Evolutionary conservation across 2,329 filamentous ascomycete species (phyloP), one percentile per base, ranked within the genome.

Genomic region (Metarhizium album): DNA sequence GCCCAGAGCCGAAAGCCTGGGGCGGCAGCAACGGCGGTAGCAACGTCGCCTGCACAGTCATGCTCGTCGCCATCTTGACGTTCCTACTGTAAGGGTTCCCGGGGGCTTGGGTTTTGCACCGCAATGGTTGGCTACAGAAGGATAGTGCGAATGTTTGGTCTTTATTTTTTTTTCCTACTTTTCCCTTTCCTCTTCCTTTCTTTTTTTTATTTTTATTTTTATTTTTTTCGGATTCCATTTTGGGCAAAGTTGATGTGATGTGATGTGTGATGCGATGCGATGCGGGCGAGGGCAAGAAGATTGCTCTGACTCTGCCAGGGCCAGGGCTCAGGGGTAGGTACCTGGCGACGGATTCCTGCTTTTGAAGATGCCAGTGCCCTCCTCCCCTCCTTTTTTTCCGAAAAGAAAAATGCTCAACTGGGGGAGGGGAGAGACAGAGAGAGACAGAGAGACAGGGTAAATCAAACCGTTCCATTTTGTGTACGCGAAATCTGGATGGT

Each of bases 1-100:
- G 62, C 52, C 59, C 62, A 2, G 59, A 64, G 51, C 64, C 61
- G 33, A 57, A 57, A 40, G 60, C 60, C 31, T 63, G 61, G 51
- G 61, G 60, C 4, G 55, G 55, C 23, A 56, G 57, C 50, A 66
- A 59, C 47, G 59, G 61, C 52, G 60, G 59, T 20, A 61, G 64
- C 53, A 63, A 64, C 50, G 58, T 70, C 24, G 61, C 63, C 40
- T 67, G 64, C 53, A 56, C 62, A 37, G 56, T 70, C 55, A 64
- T 72, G 64, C 56, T 70, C 48, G 52, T 68, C 37, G 64, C 64
- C 13, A 58, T 58, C 45, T 54, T 67, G 47, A 62, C 66, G 59
- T 61, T 67, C 38, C 52, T 64, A 45, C 53, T 69, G 49, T 72
- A 24, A 62, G 61, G 46, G 16, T n/a, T 27, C 20, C 23, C 1